These are phyloP conservation scores for Nitzschia sp. DNA, from an alignment of 108 stramenopile species.

Conservation along the genomic window DNA sequence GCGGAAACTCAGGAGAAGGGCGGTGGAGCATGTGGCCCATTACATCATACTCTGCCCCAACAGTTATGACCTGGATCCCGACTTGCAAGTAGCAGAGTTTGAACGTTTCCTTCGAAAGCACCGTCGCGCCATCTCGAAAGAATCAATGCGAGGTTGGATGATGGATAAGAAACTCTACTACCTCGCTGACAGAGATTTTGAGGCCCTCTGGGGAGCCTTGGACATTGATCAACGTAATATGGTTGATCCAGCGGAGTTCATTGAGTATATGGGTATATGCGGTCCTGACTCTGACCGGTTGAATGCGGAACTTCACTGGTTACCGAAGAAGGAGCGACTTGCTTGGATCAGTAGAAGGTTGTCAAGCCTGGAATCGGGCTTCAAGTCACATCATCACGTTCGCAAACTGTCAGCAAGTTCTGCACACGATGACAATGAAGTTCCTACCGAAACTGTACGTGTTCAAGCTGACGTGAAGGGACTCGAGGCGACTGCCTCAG, in stretches of 20 bases:
- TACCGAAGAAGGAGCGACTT: slow-evolving; percentile 27
- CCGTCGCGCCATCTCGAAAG: slow-evolving; percentile 26
- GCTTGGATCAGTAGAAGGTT: slow-evolving; percentile 24
- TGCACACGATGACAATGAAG: too few species aligned
- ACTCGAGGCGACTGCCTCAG: too few species aligned
- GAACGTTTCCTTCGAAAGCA: slow-evolving; percentile 21
- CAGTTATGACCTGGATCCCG: slow-evolving; percentile 12
- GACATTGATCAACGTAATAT: slow-evolving; percentile 28
- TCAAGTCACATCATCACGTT: too few species aligned
- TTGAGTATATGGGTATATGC: slow-evolving; percentile 24
- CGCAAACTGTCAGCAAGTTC: too few species aligned
- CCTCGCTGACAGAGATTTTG: slow-evolving; percentile 35
- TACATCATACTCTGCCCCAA: slow-evolving; percentile 28
- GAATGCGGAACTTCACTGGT: slow-evolving; percentile 7
- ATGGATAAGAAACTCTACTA: slow-evolving; percentile 23
- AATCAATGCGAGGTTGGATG: slow-evolving; percentile 32
- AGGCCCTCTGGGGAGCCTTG: slow-evolving; percentile 32
- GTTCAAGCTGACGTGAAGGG: too few species aligned
- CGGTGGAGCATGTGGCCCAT: slow-evolving; percentile 31
- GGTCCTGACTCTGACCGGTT: slow-evolving; percentile 30
- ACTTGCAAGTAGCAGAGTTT: slow-evolving; percentile 26
- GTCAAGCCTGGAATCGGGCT: too few species aligned
- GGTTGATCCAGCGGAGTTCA: slow-evolving; percentile 36
- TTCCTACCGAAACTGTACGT: too few species aligned
- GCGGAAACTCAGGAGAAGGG: slow-evolving; percentile 21